Base-by-base conservation (phyloP, 163 green algal genomes). In the Chlamydomonas reinhardtii region DNA sequence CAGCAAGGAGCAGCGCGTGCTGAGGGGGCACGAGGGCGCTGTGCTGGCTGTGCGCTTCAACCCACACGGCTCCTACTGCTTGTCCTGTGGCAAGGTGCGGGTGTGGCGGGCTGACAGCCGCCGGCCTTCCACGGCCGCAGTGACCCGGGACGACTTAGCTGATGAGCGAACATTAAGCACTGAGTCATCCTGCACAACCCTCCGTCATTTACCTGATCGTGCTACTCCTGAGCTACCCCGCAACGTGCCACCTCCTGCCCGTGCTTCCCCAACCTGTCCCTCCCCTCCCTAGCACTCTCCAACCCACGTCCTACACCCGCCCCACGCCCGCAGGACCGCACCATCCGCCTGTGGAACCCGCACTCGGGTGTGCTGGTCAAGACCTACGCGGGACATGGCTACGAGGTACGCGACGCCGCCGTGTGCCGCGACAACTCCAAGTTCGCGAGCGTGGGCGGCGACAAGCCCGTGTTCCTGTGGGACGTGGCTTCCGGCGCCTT, bases 21-120 rank as follows among this genome's bases (percentile, higher is more conserved):
- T 95, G 14, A 91, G 82, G 48, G 90, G 95, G 0, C 96, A 99
- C 85, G 94, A 98, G 29, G 97, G 97, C 1, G 85, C 96, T 0
- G 96, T 98, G n/a, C 89, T 98, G 37, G 93, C 93, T 5, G 95
- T 98, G 31, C 91, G 95, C 19, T 98, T 98, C 93, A 99, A 98
- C 90, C 74, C 34, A 0, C 75, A 90, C 19, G 97, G 96, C 52
- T 96, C 92, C 11, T 98, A 99, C 91, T 96, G 91, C 91, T 35
- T 99, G 0, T 95, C 95, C 5, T 95, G 95, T 54, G 96, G 96
- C 73, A 98, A 97, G 93, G 96, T 56, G 48, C 12, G 48, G 6
- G 48, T 17, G 48, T 19, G 48, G 48, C 48, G 48, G 5, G 48
- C 12, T 17, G 48, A 14, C 48, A 20, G 14, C 48, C 14, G 48